Percentiles rank a stretch among this genome's conserved stretches.
These are phyloP conservation scores for Populus trichocarpa DNA, from an alignment of 441 rosid species.

Conservation along the genomic window DNA sequence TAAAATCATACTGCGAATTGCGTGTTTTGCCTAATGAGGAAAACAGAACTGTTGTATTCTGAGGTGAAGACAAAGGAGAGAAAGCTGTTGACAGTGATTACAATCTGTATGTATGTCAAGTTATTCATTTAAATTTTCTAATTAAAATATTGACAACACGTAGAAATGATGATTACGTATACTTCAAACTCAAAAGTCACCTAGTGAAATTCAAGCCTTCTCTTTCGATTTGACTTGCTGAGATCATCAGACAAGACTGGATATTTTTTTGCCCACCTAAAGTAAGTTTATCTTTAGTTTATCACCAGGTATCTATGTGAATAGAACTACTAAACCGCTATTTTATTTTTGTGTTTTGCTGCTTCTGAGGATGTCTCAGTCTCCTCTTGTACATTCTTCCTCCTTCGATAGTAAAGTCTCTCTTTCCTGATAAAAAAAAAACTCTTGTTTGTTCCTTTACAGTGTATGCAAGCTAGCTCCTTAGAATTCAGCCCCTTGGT, in stretches of 20 bases:
- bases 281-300: background rate
- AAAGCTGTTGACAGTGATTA: conserved; percentile 5
- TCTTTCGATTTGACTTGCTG: background rate
- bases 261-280: background rate
- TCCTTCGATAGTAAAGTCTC: background rate
- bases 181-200: background rate
- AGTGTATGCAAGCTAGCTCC: background rate
- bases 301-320: background rate
- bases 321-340: background rate
- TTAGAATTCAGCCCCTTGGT: background rate
- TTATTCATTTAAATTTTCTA: background rate
- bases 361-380: background rate
- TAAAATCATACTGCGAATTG: conserved; percentile 79
- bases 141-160: background rate
- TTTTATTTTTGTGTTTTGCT: background rate
- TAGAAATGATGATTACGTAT: background rate
- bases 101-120: background rate
- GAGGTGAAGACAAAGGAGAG: background rate
- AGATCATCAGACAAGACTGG: no score
- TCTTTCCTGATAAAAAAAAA: background rate
- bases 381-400: background rate
- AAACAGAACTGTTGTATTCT: conserved; percentile 77
- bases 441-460: background rate
- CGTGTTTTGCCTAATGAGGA: conserved; percentile 69
- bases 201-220: background rate